Evolutionary conservation across 495 filamentous ascomycete species (phyloP), one percentile per base, ranked within the genome.

Genomic region (Corynascus novoguineensis): DNA sequence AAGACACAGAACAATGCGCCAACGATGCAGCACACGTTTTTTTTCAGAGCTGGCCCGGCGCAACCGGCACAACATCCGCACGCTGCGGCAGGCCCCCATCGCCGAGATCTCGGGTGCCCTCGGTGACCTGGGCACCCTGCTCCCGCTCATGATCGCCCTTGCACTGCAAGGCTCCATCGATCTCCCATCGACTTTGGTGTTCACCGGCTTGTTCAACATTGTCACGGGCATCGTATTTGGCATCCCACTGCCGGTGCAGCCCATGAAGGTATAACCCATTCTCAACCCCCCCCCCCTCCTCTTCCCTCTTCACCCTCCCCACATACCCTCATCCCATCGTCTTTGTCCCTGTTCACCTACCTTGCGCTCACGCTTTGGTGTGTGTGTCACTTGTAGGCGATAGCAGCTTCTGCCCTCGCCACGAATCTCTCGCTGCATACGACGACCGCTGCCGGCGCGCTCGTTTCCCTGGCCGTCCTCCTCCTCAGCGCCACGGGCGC

Each of bases 61-160:
- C 32, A 67, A 75, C 57, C 65, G 67, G 45, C 69, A 77, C 56
- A 81, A 80, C 71, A 64, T 79, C 60, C 34, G 60, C 35, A 77
- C 73, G 15, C 55, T 81, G 15, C 71, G 71, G 31, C 65, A 54
- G 45, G 68, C 70, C 0, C 88, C 89, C 62, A 73, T 90, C 17
- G 76, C 85, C 25, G 92, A 97, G 75, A 84, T 97, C 59, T 92
- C 91, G 11, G 92, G 92, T 41, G 85, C 90, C 0, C 77, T 97
- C 14, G 92, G 92, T 53, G 92, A 97, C 71, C 77, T 96, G 17
- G 92, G 92, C 25, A 97, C 91, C 4, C 82, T 97, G 27, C 82
- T 97, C 9, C 92, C 92, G 17, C 80, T 97, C 49, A 85, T 92
- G 71, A 86, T 95, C 55, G 88, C 90, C 3, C 83, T 96, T 4